Percentiles rank a stretch among this genome's conserved stretches.
Conservation (phyloP, 2,329 filamentous ascomycete species). For the Plectosphaerella sp. region DNA sequence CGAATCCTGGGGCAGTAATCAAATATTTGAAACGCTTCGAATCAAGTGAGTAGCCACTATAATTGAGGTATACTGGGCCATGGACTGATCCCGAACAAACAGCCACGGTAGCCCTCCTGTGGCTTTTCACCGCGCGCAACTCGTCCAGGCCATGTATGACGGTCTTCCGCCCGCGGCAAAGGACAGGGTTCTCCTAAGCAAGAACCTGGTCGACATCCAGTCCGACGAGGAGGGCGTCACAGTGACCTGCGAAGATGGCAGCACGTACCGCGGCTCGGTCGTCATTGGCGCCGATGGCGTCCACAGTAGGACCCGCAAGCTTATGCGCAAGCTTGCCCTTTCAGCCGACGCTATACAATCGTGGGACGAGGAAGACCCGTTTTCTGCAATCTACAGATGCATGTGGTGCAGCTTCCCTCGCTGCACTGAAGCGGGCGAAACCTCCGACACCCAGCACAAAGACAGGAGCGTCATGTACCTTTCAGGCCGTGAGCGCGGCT, state of each 20-base stretch:
- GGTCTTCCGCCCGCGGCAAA: slow-evolving; percentile 18
- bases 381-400: slow-evolving; percentile 21
- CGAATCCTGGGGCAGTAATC: not conserved
- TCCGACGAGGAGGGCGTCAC: slow-evolving; percentile 16
- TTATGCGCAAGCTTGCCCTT: slow-evolving; percentile 26
- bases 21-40: not conserved
- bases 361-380: slow-evolving; percentile 7
- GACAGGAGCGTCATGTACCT: slow-evolving; percentile 21
- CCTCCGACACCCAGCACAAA: slow-evolving; percentile 23
- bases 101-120: slow-evolving; percentile 19
- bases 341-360: slow-evolving; percentile 4
- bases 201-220: slow-evolving; percentile 17
- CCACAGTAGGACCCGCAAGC: slow-evolving; percentile 27
- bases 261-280: slow-evolving; percentile 25
- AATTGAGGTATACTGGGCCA: not conserved
- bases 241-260: slow-evolving; percentile 27
- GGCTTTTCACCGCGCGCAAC: slow-evolving; percentile 28
- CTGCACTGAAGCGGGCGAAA: slow-evolving; percentile 15
- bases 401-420: slow-evolving; percentile 28
- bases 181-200: slow-evolving; percentile 20
- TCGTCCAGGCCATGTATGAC: slow-evolving; percentile 26
- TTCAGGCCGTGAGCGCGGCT: slow-evolving; percentile 19
- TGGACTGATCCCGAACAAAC: not conserved
- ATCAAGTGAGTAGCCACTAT: not conserved
- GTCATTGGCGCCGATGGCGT: slow-evolving; percentile 38